Evolutionary conservation across 371 early-diverging fungal species (phyloP), one percentile per base, ranked within the genome.

Genomic region (Mortierella sp.): DNA sequence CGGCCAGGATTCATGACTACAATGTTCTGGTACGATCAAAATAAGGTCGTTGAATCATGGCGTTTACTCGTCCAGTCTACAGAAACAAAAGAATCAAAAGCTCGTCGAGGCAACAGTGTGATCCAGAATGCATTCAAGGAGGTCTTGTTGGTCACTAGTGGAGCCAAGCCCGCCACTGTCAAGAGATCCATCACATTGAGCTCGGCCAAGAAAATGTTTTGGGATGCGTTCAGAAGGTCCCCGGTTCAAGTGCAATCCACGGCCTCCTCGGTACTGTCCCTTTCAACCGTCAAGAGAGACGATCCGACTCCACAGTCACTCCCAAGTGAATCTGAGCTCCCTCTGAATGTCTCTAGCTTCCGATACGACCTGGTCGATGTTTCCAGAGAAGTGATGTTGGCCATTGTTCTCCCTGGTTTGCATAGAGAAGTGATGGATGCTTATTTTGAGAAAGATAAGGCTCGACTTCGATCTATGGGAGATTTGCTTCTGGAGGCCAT

Each of bases 291-390:
- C 37, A 37, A 37, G 37, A 37, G 37, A 37, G 37, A 37, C 9
- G 37, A 37, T 37, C 5, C 37, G 3, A 37, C 37, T 9, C 37
- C 37, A 5, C 37, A 37, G 0, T 21, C 21, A 7, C 43, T 62
- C 18, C 52, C 62, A 1, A 30, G 15, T 1, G 52, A 58, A 14
- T 47, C 50, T 1, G 21, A 67, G 28, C 64, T 62, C 7, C 72
- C 72, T 11, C 18, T 61, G 57, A 60, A 58, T 14, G 47, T 60
- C 0, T 79, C 80, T 25, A 72, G 73, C 48, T 73, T 79, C 58
- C 80, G 61, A 16, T 79, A 79, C 56, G 80, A 79, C 60, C 58
- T 79, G n/a, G 73, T 72, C n/a, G 80, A 79, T 43, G 73, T 79
- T 45, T 72, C 80, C 0, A 58, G 80, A 23, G 80, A 79, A 47